These are phyloP conservation scores for Massariosphaeria phaeospora DNA, from an alignment of 495 filamentous ascomycete genomes.

Conservation along the genomic window DNA sequence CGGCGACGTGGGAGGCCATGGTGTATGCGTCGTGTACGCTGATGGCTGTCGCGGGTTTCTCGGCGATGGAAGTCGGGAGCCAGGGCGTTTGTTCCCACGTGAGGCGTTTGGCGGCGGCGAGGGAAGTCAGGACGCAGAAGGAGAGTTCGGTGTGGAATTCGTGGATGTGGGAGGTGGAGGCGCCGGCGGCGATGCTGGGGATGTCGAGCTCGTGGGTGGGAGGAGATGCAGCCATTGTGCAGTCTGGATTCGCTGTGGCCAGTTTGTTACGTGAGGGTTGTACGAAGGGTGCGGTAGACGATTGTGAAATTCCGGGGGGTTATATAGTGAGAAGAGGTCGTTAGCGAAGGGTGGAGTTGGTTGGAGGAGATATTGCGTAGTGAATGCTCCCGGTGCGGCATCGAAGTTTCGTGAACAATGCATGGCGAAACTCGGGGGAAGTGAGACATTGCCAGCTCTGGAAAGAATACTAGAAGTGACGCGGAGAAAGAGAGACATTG, in stretches of 20 bases:
- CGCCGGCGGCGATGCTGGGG: not conserved
- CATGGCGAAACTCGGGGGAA: not conserved
- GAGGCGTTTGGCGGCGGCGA: constrained; percentile 2
- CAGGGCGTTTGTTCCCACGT: constrained; percentile 19
- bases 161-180: not conserved
- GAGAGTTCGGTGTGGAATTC: constrained; percentile 3
- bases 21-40: not conserved
- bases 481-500: not conserved
- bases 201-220: not conserved
- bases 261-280: not conserved
- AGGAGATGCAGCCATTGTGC: not conserved
- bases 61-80: not conserved
- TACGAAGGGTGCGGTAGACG: not conserved
- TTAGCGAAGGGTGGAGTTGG: not conserved
- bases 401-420: not conserved
- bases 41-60: not conserved
- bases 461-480: too few species aligned
- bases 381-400: not conserved
- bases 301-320: not conserved
- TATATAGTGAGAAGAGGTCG: not conserved
- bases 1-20: not conserved
- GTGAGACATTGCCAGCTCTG: too few species aligned
- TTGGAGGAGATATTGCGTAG: not conserved
- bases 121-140: not conserved
- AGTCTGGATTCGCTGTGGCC: not conserved